Evolutionary conservation across 202 grass and related monocot genomes (phyloP).

Genomic region (Elaeis oleifera): DNA sequence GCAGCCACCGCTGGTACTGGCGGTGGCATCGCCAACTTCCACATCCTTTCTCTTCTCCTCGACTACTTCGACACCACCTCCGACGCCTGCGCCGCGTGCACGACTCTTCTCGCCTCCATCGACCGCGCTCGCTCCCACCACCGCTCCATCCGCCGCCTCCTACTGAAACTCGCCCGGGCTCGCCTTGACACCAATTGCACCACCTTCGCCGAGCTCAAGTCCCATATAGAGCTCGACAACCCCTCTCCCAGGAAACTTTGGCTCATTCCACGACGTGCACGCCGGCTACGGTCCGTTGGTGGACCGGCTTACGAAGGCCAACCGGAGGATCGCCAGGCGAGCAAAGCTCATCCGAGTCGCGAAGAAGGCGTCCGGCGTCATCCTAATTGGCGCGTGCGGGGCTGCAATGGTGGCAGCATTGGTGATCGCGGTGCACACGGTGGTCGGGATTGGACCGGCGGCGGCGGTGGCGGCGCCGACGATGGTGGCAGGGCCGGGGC

Average conservation of each 20-base stretch:
- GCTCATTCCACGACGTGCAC: conserved; percentile 31
- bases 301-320: conserved; percentile 26
- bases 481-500: background rate
- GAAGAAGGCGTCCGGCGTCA: conserved; percentile 12
- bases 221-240: conserved; percentile 39
- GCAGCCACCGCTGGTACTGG: background rate
- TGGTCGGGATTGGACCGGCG: background rate
- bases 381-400: conserved; percentile 22
- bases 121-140: conserved; percentile 41
- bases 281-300: conserved; percentile 38
- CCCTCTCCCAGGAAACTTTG: conserved; percentile 31
- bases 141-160: conserved; percentile 33
- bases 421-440: background rate
- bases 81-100: conserved; percentile 53
- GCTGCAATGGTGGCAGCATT: conserved; percentile 17
- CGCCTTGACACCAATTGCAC: background rate
- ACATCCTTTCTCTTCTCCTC: conserved; percentile 29
- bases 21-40: background rate
- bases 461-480: background rate
- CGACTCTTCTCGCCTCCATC: conserved; percentile 39
- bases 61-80: conserved; percentile 65
- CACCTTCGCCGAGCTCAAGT: conserved; percentile 23
- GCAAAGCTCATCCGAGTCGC: conserved; percentile 20
- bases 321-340: conserved; percentile 24
- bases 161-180: conserved; percentile 26